Conservation (phyloP, 768 basidiomycete species). For the Suillus tomentosus region DNA sequence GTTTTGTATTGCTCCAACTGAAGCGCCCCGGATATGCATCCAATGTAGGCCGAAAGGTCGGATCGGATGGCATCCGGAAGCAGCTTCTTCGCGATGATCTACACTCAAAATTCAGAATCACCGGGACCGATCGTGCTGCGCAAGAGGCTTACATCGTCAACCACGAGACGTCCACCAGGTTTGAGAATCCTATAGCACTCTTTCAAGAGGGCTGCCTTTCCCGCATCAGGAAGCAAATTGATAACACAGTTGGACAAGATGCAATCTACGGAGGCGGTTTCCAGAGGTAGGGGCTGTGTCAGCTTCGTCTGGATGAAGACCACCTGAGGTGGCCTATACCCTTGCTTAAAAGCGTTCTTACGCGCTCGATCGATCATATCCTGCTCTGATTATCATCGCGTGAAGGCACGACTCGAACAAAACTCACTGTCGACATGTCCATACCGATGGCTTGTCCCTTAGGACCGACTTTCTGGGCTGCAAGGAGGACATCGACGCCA, state of each 20-base stretch:
- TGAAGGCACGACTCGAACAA: neutral
- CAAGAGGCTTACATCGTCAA: slow-evolving; percentile 45
- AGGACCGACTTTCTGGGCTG: slow-evolving; percentile 50
- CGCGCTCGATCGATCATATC: slow-evolving; percentile 55
- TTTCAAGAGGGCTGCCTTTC: slow-evolving; percentile 44
- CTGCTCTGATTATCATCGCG: slow-evolving; percentile 27
- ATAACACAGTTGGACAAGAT: slow-evolving; percentile 61
- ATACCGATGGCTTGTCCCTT: slow-evolving; percentile 55
- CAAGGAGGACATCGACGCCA: slow-evolving; percentile 57
- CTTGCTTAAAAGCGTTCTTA: slow-evolving; percentile 41
- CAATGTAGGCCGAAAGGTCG: slow-evolving; percentile 43
- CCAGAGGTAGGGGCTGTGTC: slow-evolving; percentile 48
- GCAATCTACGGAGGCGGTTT: slow-evolving; percentile 51
- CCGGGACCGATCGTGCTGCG: no score
- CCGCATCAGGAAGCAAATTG: slow-evolving; percentile 46
- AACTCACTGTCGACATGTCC: slow-evolving; percentile 49
- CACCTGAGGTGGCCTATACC: slow-evolving; percentile 49
- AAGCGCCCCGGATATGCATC: slow-evolving; percentile 52
- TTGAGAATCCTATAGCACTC: slow-evolving; percentile 54
- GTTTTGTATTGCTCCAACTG: slow-evolving; percentile 38
- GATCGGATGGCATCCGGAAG: slow-evolving; percentile 45
- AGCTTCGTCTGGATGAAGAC: slow-evolving; percentile 48
- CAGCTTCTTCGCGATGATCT: slow-evolving; percentile 51
- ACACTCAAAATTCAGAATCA: neutral
- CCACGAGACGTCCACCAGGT: slow-evolving; percentile 54